Evolutionary conservation across 176 grass and related monocot genomes (phyloP), one percentile per base, ranked within the genome.

Genomic region (Bonia amplexicaulis): DNA sequence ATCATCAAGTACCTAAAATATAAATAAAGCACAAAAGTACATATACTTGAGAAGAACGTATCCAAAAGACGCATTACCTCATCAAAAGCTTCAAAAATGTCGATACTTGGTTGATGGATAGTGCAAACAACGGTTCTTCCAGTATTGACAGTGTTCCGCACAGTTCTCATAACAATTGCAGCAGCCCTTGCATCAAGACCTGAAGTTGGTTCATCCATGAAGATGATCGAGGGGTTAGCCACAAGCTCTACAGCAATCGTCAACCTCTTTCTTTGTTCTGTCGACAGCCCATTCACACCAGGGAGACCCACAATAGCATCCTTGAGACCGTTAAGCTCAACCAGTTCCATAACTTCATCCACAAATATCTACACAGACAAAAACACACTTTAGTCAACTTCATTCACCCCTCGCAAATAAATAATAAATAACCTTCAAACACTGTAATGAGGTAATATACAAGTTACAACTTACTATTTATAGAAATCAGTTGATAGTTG

Each of bases 21-120:
- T 47, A 59, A 80, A 61, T 58, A 46, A 12, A 80, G 35, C 47
- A 51, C 17, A 9, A 29, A 66, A 80, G 20, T 48, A 65, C 5
- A 45, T 65, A 57, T 23, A 77, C 37, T 71, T 52, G 22, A 66
- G 12, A 78, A 69, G 7, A 63, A 81, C 19, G 17, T 84, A 69
- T 71, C 1, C 14, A 39, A 20, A 64, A 68, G 20, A 66, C 71
- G 69, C 39, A 70, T 52, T 84, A 91, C 91, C 93, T 96, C 93
- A n/a, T 93, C 93, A 68, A 96, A 96, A 74, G 93, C 69, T 86
- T 96, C 93, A 67, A 96, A 96, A 74, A 96, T 96, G 78, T 96
- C 89, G 45, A 96, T 96, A 80, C 93, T 96, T 78, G 91, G 93
- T 85, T 96, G 93, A 79, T 96, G 93, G 80, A 96, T 93, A 60